Conservation (phyloP, 2,329 filamentous ascomycete genomes). For the Fusarium anthophilum region DNA sequence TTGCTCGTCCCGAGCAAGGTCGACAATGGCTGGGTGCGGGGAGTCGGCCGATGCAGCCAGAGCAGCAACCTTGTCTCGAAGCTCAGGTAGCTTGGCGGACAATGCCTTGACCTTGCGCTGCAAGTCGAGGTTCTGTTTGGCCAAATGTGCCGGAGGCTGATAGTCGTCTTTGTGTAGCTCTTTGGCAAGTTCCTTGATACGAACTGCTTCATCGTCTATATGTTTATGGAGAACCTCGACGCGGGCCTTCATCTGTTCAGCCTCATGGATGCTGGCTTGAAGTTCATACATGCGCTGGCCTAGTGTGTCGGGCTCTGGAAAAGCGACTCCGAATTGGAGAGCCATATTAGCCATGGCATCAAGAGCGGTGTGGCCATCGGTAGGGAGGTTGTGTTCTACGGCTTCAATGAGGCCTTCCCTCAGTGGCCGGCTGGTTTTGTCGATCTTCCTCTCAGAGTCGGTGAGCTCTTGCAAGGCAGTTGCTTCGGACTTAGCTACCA, state of each 20-base stretch:
- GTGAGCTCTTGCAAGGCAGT: conserved; percentile 65
- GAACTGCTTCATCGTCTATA: conserved; percentile 60
- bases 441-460: conserved; percentile 26
- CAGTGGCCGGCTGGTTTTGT: conserved; percentile 42
- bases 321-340: conserved; percentile 59
- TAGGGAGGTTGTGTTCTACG: conserved; percentile 63
- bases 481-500: conserved; percentile 67
- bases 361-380: conserved; percentile 65
- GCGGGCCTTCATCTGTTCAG: conserved; percentile 65
- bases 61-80: conserved; percentile 59
- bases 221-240: conserved; percentile 66
- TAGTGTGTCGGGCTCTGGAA: conserved; percentile 59
- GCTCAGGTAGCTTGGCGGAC: conserved; percentile 71
- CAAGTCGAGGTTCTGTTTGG: conserved; percentile 77
- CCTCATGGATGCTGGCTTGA: conserved; percentile 61
- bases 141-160: conserved; percentile 65
- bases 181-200: conserved; percentile 51
- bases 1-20: conserved; percentile 67
- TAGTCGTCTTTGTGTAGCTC: conserved; percentile 59
- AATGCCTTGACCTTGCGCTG: conserved; percentile 76
- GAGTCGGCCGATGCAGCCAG: conserved; percentile 47
- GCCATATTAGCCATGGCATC: conserved; percentile 65
- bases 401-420: conserved; percentile 58
- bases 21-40: conserved; percentile 62
- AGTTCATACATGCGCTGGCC: conserved; percentile 64